Percentiles rank a stretch among this genome's conserved stretches.
Conservation (phyloP, 2,329 filamentous ascomycete species). For the Aspergillus floridensis region DNA sequence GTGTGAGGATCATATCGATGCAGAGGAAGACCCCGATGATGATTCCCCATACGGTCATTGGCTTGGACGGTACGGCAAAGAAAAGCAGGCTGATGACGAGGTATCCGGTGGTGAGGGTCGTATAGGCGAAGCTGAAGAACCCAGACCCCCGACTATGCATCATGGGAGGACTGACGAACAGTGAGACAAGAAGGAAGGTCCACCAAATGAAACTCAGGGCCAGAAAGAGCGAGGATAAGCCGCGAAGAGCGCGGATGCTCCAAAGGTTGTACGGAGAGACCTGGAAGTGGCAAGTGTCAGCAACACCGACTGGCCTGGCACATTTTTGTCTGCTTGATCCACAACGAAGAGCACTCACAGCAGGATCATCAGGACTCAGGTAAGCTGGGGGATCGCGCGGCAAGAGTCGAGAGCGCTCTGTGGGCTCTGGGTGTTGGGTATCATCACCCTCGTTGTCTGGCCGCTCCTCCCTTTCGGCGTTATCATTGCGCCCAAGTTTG, state of each 20-base stretch:
- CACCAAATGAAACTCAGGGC: slow-evolving; percentile 84
- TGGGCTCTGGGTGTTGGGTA: slow-evolving; percentile 43
- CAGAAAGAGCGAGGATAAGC: slow-evolving; percentile 73
- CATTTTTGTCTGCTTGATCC: neutral
- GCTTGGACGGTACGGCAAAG: slow-evolving; percentile 78
- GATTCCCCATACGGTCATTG: slow-evolving; percentile 70
- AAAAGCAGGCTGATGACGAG: slow-evolving; percentile 77
- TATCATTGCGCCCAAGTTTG: neutral
- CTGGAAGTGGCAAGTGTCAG: slow-evolving; percentile 23
- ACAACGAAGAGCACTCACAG: slow-evolving; percentile 52
- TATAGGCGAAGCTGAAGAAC: slow-evolving; percentile 84
- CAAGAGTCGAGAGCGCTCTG: slow-evolving; percentile 66
- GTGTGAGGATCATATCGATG: slow-evolving; percentile 74
- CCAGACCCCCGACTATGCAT: slow-evolving; percentile 86
- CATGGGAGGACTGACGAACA: slow-evolving; percentile 85
- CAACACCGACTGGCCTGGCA: neutral
- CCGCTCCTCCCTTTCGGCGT: neutral
- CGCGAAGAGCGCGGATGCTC: slow-evolving; percentile 78
- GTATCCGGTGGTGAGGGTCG: slow-evolving; percentile 72
- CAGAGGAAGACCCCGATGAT: slow-evolving; percentile 66
- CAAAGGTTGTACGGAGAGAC: slow-evolving; percentile 93
- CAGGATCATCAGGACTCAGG: slow-evolving; percentile 75
- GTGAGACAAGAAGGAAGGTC: slow-evolving; percentile 80
- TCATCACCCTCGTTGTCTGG: slow-evolving; percentile 26
- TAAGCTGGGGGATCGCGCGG: slow-evolving; percentile 63